Evolutionary conservation across 164 flowering plant species (phyloP), one percentile per base, ranked within the genome.

Genomic region (Protea cynaroides): DNA sequence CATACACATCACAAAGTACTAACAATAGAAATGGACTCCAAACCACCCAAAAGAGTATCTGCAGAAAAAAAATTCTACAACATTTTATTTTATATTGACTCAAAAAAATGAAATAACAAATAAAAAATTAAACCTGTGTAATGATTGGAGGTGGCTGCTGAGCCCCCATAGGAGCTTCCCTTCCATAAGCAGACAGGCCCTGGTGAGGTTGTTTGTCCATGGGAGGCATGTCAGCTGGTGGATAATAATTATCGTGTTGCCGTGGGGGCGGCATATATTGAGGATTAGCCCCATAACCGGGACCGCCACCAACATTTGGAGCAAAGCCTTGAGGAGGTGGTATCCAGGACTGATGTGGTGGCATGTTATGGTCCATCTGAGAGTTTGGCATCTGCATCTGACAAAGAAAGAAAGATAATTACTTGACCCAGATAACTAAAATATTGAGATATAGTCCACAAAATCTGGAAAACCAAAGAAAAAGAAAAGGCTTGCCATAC

Each of bases 211-310:
- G 96, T 57, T 85, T 87, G 11, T 91, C 96, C 71, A 83, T 44
- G 57, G 85, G 81, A 63, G 93, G 94, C n/a, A 80, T 80, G 58
- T 80, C 78, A 49, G 90, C 84, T 64, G 84, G 78, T 18, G 89
- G 90, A 75, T 87, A 94, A 74, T 86, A 94, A 74, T 68, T 82
- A 50, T 94, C 98, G 66, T 62, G 72, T 68, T 84, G 96, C 44
- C 85, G 74, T 36, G 95, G 87, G 61, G 94, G 93, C 57, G 82
- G 87, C 93, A 86, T 85, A 71, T 82, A 91, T 50, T 80, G 97
- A 76, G 86, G 78, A 78, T 74, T 80, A 21, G 65, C 76, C 67
- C 84, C 89, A 74, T 59, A 90, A 24, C 88, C 92, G 66, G 82
- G 88, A 38, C 84, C 92, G 36, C 78, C 79, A 63, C 79, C 78